These are phyloP conservation scores for Wickerhamomyces tratensis DNA, from an alignment of 805 yeast species.

Conservation along the genomic window DNA sequence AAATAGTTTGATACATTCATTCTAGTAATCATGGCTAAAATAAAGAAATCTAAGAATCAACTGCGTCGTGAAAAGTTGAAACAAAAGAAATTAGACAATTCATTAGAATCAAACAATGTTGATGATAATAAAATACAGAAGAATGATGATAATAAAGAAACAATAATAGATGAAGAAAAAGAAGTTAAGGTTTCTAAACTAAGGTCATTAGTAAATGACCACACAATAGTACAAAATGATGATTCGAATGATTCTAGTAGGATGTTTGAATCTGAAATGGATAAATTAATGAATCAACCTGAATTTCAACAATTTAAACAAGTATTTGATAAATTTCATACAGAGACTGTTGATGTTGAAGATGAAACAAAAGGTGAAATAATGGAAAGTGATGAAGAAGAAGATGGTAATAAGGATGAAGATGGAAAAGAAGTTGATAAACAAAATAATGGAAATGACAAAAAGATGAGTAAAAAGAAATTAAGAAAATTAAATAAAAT, in stretches of 20 bases:
- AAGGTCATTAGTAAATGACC: too few species aligned
- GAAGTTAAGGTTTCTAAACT: too few species aligned
- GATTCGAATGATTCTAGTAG: too few species aligned
- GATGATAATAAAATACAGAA: neutral
- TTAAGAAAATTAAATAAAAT: conserved; percentile 43
- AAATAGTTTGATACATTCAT: too few species aligned
- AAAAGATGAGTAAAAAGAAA: conserved; percentile 37
- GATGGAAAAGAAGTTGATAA: conserved; percentile 6
- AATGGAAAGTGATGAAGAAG: neutral
- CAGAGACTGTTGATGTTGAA: conserved; percentile 14
- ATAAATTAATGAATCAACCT: conserved; percentile 18
- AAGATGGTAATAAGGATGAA: conserved; percentile 10
- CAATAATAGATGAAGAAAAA: neutral
- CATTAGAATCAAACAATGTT: neutral
- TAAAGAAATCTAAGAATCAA: conserved; percentile 26
- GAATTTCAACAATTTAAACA: conserved; percentile 23
- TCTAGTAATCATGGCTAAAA: conserved; percentile 3
- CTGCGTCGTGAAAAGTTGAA: conserved; percentile 21
- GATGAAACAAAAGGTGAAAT: conserved; percentile 3
- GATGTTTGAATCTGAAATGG: conserved; percentile 15
- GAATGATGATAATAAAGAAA: conserved; percentile 1
- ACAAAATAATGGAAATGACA: conserved; percentile 11
- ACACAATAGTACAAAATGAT: too few species aligned
- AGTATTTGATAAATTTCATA: conserved; percentile 26
- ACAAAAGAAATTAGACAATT: conserved; percentile 9